Percentiles rank a stretch among this genome's conserved stretches.
Evolutionary conservation across 139 green algal species (phyloP).

Genomic region (Chlorella sp.): DNA sequence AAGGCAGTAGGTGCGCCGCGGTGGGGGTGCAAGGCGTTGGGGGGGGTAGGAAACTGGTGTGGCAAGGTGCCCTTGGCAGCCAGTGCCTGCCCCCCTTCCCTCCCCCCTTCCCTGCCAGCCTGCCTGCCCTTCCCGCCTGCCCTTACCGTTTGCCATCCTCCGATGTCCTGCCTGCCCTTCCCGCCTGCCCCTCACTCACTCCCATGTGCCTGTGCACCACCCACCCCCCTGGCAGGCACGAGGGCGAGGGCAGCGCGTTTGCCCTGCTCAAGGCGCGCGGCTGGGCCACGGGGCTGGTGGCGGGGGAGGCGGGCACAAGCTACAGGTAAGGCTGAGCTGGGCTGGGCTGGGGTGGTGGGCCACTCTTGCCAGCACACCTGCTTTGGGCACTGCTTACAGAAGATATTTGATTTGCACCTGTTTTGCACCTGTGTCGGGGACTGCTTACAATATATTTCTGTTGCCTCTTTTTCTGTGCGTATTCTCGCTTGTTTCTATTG

Average conservation of each 20-base stretch:
- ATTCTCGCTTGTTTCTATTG: too few relatives aligned
- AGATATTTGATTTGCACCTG: too few relatives aligned
- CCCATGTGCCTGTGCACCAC: too few relatives aligned
- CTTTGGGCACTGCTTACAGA: too few relatives aligned
- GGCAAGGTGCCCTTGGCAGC: not conserved
- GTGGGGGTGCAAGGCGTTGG: too few relatives aligned
- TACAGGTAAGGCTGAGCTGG: slow-evolving; percentile 29
- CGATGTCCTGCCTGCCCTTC: too few relatives aligned
- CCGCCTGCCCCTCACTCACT: not conserved
- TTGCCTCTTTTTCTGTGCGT: too few relatives aligned
- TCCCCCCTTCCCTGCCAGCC: not conserved
- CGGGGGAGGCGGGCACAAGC: slow-evolving; percentile 68
- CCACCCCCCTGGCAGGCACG: slow-evolving; percentile 58
- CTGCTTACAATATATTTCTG: too few relatives aligned
- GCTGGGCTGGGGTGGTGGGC: not conserved
- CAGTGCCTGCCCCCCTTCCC: not conserved
- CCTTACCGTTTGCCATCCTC: too few relatives aligned
- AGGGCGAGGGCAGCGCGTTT: slow-evolving; percentile 87
- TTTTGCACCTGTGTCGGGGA: too few relatives aligned
- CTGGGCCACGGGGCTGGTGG: slow-evolving; percentile 70
- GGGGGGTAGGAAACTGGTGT: too few relatives aligned
- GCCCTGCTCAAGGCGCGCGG: slow-evolving; percentile 81
- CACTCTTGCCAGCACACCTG: not conserved
- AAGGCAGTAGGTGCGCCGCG: too few relatives aligned
- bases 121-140: not conserved